Evolutionary conservation across 106 monocot species (phyloP).

Genomic region (Acorus gramineus): DNA sequence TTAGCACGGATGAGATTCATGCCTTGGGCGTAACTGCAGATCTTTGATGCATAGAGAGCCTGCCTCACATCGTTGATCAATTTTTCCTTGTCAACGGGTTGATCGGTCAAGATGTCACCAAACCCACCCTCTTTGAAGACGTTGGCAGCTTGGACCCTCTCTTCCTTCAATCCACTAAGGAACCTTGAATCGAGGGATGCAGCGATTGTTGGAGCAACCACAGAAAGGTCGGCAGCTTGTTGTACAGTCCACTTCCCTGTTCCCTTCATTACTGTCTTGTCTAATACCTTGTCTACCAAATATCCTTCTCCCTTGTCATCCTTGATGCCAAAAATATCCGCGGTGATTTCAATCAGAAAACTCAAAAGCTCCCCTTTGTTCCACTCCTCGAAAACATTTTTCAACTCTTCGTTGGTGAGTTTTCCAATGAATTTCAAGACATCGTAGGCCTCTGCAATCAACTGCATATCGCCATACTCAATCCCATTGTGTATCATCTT

Average conservation of each 20-base stretch:
- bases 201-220: slow-evolving; percentile 43
- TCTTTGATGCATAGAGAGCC: slow-evolving; percentile 51
- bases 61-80: slow-evolving; percentile 39
- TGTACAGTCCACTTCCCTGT: slow-evolving; percentile 57
- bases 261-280: slow-evolving; percentile 53
- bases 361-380: slow-evolving; percentile 50
- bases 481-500: slow-evolving; percentile 56
- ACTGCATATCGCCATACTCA: slow-evolving; percentile 55
- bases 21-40: slow-evolving; percentile 50
- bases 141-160: slow-evolving; percentile 42
- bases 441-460: slow-evolving; percentile 49
- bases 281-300: slow-evolving; percentile 45
- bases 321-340: slow-evolving; percentile 39
- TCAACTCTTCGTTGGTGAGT: slow-evolving; percentile 36
- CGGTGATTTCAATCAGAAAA: slow-evolving; percentile 47
- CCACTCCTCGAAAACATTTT: slow-evolving; percentile 35
- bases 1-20: slow-evolving; percentile 49
- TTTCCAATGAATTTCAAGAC: slow-evolving; percentile 43
- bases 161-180: slow-evolving; percentile 44
- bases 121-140: slow-evolving; percentile 29
- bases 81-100: slow-evolving; percentile 24
- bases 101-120: slow-evolving; percentile 25
- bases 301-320: slow-evolving; percentile 38
- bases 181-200: slow-evolving; percentile 48
- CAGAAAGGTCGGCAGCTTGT: slow-evolving; percentile 44